A percentile compares a stretch with the other conserved stretches of the same genome.
phyloP scores from a whole-genome alignment of 2,329 filamentous ascomycete genomes.

The Cladobotryum protrusum region DNA sequence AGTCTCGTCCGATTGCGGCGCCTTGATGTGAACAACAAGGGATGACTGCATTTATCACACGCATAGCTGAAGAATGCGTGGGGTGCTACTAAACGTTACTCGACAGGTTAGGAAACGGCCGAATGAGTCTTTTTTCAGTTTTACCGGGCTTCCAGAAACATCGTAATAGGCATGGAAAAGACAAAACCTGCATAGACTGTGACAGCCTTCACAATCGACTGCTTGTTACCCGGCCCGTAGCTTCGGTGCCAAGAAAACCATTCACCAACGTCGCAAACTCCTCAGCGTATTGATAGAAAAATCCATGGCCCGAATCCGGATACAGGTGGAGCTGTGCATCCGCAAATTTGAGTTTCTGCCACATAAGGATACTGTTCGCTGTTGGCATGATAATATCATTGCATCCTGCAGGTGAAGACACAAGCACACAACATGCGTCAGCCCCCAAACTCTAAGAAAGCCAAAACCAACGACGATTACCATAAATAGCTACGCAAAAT shows the following conservation, averaged over 20 bases:
- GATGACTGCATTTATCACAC: too few species aligned
- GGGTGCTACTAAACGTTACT: too few species aligned
- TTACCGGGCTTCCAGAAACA: too few species aligned
- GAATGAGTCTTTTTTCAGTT: too few species aligned
- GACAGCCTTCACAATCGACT: not conserved
- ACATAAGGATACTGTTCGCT: slow-evolving; percentile 32
- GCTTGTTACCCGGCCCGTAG: not conserved
- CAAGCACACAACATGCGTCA: not conserved
- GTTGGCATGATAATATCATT: slow-evolving; percentile 31
- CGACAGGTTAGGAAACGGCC: too few species aligned
- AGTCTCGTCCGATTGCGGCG: too few species aligned
- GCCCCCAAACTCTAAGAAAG: not conserved
- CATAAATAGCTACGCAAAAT: not conserved
- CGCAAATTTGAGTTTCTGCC: slow-evolving; percentile 27
- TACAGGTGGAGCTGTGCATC: slow-evolving; percentile 28
- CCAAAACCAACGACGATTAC: not conserved
- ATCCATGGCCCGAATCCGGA: slow-evolving; percentile 31
- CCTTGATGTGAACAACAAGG: too few species aligned
- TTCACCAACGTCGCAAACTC: slow-evolving; percentile 28
- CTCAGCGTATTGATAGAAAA: slow-evolving; percentile 28
- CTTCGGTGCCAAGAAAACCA: slow-evolving; percentile 21
- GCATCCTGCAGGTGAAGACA: slow-evolving; percentile 19
- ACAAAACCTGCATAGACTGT: slow-evolving; percentile 6
- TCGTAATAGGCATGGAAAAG: not conserved
- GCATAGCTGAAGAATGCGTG: too few species aligned